Base-by-base conservation (phyloP, 2,329 filamentous ascomycete genomes). In the Phoma sp. region DNA sequence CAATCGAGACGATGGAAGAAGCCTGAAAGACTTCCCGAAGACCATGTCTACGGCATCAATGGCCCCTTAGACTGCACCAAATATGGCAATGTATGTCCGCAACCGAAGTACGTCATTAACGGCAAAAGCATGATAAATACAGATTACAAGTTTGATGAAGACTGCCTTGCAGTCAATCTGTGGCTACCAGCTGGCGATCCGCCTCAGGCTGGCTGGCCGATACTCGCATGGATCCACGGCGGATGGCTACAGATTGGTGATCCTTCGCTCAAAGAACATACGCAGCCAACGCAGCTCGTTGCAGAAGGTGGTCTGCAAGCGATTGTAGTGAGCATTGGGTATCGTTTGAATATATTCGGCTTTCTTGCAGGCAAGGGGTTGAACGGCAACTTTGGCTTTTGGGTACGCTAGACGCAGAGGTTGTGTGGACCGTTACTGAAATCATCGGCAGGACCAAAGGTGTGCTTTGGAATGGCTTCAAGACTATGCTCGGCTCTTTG, bases 291-390 rank as follows among this genome's bases (percentile, higher is more conserved):
- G 14, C 46, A 55, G 40, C 42, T 55, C 24, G 29, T 55, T 22
- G 35, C 52, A 29, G 47, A 50, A 25, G 52, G 47, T 2, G 47
- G 52, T 1, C 37, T 55, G 1, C 24, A 52, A 30, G 52, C 52
- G 8, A 52, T 52, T n/a, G 48, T 56, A 4, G 13, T 56, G 4
- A 51, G 47, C 14, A 52, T 56, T 22, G 48, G 48, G 7, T 56
- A 56, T 27, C 53, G 53, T 24, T 22, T 56, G 22, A 56, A 56
- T 14, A 52, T 56, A 18, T 47, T 56, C 22, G 53, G 53, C 4
- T 56, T 56, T 14, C 53, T 52, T n/a, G 48, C 47, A 40, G 53
- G 41, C 7, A n/a, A 41, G 22, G 53, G 43, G 4, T 9, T 56
- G 32, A 43, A 52, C 13, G 53, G 43, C 3, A 56, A 51, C 13